Conservation (phyloP, 148 eudicot genomes). For the Camellia japonica region DNA sequence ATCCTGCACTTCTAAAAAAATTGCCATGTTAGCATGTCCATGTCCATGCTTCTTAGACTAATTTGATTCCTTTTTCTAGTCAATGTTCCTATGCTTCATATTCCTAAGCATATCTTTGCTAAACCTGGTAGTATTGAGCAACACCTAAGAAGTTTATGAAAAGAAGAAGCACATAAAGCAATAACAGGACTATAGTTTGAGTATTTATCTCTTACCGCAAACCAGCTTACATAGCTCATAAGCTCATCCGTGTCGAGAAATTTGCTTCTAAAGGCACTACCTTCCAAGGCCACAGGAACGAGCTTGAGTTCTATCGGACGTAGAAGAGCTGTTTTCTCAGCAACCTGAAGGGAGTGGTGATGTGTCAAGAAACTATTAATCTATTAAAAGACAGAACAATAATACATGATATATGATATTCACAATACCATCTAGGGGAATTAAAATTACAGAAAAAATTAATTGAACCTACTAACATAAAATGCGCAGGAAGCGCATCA, state of each 20-base stretch:
- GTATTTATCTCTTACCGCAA: slow-evolving; percentile 56
- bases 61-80: neutral
- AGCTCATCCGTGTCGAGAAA: slow-evolving; percentile 84
- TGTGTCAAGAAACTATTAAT: neutral
- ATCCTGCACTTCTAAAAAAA: too few species aligned
- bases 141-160: neutral
- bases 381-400: neutral
- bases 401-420: neutral
- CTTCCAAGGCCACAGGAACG: slow-evolving; percentile 85
- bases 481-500: neutral
- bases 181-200: neutral
- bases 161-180: neutral
- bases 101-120: neutral
- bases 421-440: neutral
- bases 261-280: slow-evolving; percentile 82
- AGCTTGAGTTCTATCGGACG: slow-evolving; percentile 77
- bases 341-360: slow-evolving; percentile 54
- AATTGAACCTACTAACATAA: neutral
- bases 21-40: too few species aligned
- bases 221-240: slow-evolving; percentile 83
- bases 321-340: slow-evolving; percentile 83
- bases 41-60: too few species aligned
- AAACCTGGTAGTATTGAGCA: neutral
- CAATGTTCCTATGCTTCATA: neutral
- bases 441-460: neutral